Base-by-base conservation (phyloP, 1,284 basidiomycete genomes). In the Cerrena zonata region DNA sequence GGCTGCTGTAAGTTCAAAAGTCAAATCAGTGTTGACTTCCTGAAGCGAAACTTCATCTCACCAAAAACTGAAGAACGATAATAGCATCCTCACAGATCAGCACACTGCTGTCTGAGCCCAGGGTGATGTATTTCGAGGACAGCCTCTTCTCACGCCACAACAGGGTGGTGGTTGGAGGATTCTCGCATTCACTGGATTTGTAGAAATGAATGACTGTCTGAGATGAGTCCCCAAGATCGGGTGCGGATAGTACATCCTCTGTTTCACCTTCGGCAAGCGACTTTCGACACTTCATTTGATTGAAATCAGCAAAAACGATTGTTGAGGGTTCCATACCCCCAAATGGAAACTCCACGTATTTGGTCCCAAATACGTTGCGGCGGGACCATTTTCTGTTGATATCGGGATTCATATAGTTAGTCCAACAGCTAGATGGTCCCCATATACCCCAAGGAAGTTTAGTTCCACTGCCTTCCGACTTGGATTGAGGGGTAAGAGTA, bases 41-140 rank as follows among this genome's bases (percentile, higher is more conserved):
- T 7, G 30, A 15, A 34, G 15, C 7, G 15, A 15, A 7, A 15
- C 15, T 7, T 34, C 7, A 34, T 7, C 30, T 34, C 15, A 15
- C 30, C 7, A 15, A 7, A 15, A 7, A 34, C 15, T 15, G 30
- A 23, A 82, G 75, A 11, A 79, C 60, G 41, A 82, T 62, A 4
- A 82, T 58, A 53, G 65, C 68, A 61, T 83, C 80, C 60, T 81
- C 79, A 55, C 70, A 75, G 64, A 79, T 72, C 74, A 83, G 74
- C 10, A 70, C 73, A 37, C 65, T 60, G 56, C 64, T 54, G 38
- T 55, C 60, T 42, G 60, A 15, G 7, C 15, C 51, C 42, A 58
- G 53, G 47, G 52, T 50, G 48, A 47, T 48, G 5, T 48, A 46
- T 10, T 43, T 27, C n/a, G 58, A 56, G 38, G 61, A 34, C 22